These are phyloP conservation scores for Sporothrix pallida DNA, from an alignment of 2,329 filamentous ascomycete genomes.

Conservation along the genomic window DNA sequence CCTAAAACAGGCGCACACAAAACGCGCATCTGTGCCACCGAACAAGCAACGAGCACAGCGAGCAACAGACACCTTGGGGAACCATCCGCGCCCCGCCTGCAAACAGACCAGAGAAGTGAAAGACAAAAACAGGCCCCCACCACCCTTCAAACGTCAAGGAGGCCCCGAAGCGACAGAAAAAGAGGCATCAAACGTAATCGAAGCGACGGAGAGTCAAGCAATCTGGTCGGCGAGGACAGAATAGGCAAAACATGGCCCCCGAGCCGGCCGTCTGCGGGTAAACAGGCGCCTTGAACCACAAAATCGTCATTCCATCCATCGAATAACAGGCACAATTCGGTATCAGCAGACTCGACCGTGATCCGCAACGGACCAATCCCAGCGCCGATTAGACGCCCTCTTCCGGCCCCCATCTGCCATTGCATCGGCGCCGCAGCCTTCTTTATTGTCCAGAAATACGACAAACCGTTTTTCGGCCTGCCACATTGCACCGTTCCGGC, in stretches of 20 bases:
- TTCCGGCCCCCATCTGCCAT: conserved; percentile 11
- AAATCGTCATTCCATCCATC: not conserved
- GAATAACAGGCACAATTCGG: not conserved
- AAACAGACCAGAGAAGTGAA: not conserved
- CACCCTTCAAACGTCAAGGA: not conserved
- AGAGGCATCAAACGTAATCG: too few species aligned
- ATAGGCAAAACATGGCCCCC: conserved; percentile 7
- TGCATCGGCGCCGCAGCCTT: conserved; percentile 1
- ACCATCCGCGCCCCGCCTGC: not conserved
- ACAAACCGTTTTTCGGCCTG: not conserved
- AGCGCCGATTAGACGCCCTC: conserved; percentile 11
- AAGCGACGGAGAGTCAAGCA: too few species aligned
- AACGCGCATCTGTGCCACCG: not conserved
- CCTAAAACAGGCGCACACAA: conserved; percentile 15
- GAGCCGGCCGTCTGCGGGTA: conserved; percentile 19
- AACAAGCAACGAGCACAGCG: not conserved
- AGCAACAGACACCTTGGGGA: not conserved
- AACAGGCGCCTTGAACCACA: not conserved
- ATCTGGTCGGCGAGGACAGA: not conserved
- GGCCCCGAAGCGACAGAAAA: too few species aligned
- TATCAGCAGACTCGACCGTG: not conserved
- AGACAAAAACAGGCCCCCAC: not conserved
- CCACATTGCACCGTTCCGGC: not conserved
- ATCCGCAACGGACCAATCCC: conserved; percentile 7
- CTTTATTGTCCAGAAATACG: not conserved